Base-by-base conservation (phyloP, 1,284 basidiomycete species). In the Leccinum fallax region DNA sequence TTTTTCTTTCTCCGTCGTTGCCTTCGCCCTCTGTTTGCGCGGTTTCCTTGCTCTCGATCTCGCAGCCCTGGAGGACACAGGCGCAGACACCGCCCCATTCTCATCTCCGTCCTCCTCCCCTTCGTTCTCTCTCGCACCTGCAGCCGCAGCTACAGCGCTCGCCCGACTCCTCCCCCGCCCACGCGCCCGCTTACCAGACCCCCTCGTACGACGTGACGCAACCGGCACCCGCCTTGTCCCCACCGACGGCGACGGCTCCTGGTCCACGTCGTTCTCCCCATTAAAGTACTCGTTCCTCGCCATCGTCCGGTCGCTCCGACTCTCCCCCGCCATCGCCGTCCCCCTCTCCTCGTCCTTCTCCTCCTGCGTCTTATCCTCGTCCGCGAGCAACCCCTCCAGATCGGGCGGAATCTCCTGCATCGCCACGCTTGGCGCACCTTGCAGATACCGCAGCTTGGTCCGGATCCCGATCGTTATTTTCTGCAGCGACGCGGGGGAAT, bases 351-450 rank as follows among this genome's bases (percentile, higher is more conserved):
- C 92, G 52, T 90, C 87, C 68, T 79, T 86, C 73, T 95, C 93
- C 34, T 92, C 90, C 19, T 77, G 77, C 46, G 81, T 87, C 60
- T 83, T 80, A 60, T 92, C 89, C 74, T 97, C 94, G 60, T 89
- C 86, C 13, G 85, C 87, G 55, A 97, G 78, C 69, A 92, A 86
- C 3, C 90, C 90, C 61, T 89, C 88, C 21, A 98, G 78, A 69
- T 97, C 92, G 0, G 96, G 97, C 6, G 97, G 97, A 54, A 99
- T 92, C 76, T 98, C 94, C 71, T 95, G 92, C 93, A 98, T 94
- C 69, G 90, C 90, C 9, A 99, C 94, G 73, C 94, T 96, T 1
- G 97, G 97, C 51, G 97, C 97, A 28, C 95, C 95, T 68, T 97
- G 93, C 24, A 99, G 79, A 75, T 97, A 98, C 19, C 97, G 82